A percentile compares a stretch with the other conserved stretches of the same genome.
Conservation (phyloP, 192 early-diverging fungal species). For the Backusella liffmaniae region DNA sequence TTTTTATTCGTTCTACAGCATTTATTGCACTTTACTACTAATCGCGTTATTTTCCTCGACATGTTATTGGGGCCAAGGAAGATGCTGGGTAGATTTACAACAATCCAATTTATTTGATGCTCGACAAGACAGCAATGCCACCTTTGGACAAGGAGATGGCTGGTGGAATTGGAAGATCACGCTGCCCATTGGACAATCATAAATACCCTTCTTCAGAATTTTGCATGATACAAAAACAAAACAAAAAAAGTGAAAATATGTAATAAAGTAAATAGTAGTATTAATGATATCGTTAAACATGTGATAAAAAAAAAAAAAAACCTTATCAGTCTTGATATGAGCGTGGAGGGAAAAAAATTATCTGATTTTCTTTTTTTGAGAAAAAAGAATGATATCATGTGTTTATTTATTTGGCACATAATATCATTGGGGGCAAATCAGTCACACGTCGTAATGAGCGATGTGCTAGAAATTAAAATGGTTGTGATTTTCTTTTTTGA, state of each 20-base stretch:
- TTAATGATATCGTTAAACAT: not conserved
- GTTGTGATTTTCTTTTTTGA: no score
- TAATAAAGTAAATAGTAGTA: not conserved
- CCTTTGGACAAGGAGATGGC: slow-evolving; percentile 31
- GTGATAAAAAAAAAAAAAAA: no score
- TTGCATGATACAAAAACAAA: not conserved
- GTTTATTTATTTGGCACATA: no score
- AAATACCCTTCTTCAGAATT: not conserved
- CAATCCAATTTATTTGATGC: slow-evolving; percentile 33
- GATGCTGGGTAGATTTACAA: slow-evolving; percentile 59
- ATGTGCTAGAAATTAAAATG: no score
- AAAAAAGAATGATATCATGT: no score
- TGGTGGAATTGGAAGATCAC: slow-evolving; percentile 38
- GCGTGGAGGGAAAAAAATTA: no score
- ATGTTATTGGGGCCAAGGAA: slow-evolving; percentile 61
- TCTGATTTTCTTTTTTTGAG: no score
- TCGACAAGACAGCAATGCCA: slow-evolving; percentile 26
- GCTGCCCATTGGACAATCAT: slow-evolving; percentile 24
- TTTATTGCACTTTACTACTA: slow-evolving; percentile 55
- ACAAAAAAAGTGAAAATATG: not conserved
- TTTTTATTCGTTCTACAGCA: slow-evolving; percentile 24
- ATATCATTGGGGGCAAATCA: no score
- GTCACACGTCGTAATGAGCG: no score
- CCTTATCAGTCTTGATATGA: no score
- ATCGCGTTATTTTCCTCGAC: slow-evolving; percentile 57